Conservation (phyloP, 768 basidiomycete species). For the Russula ochroleuca region DNA sequence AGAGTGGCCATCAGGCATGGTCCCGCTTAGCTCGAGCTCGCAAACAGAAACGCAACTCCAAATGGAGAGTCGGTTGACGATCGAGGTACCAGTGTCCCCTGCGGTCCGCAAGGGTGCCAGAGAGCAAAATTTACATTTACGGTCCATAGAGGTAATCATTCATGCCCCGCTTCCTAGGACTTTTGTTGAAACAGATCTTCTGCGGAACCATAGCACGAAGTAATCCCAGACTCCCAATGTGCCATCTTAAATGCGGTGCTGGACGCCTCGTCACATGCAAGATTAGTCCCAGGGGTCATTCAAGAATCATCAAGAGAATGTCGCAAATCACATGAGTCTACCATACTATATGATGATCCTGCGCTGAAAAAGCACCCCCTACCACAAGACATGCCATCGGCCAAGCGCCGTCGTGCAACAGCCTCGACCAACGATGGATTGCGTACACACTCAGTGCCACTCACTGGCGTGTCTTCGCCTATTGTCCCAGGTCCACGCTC, state of each 20-base stretch:
- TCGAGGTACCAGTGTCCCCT: not conserved
- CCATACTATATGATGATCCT: not conserved
- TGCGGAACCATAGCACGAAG: slow-evolving; percentile 8
- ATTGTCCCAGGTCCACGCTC: not conserved
- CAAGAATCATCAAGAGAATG: not conserved
- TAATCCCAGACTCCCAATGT: slow-evolving; percentile 18
- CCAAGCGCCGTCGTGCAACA: slow-evolving; percentile 8
- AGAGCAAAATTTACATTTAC: not conserved
- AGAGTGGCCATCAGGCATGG: slow-evolving; percentile 13
- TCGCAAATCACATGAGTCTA: not conserved
- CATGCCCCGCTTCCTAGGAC: not conserved
- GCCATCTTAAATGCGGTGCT: not conserved
- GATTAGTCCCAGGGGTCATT: not conserved
- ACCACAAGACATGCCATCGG: not conserved
- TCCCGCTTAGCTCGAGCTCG: slow-evolving; percentile 10
- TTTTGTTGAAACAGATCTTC: not conserved
- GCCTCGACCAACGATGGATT: not conserved
- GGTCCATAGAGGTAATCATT: slow-evolving; percentile 15
- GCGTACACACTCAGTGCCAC: not conserved
- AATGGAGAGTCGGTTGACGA: not conserved
- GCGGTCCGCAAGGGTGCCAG: not conserved
- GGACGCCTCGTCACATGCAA: not conserved
- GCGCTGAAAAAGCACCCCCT: not conserved
- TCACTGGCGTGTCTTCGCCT: not conserved
- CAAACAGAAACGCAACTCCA: slow-evolving; percentile 7